Conservation (phyloP, 306 rosid species). For the Prunus persica region Prunus_persica_NCBIv2 NC_034011.1:5007501-5008000, state of each 20-base stretch:
- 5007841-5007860: slow-evolving; percentile 99
- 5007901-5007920: slow-evolving; percentile 6
- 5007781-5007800: slow-evolving; percentile 89
- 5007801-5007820: slow-evolving; percentile 99
- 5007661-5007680: slow-evolving; percentile 76
- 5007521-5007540: background rate
- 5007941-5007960: slow-evolving; percentile 90
- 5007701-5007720: slow-evolving; percentile 98
- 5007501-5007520: background rate
- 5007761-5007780: slow-evolving; percentile 86
- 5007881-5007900: slow-evolving; percentile 16
- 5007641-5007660: slow-evolving; percentile 87
- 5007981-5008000: slow-evolving; percentile 92
- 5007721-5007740: slow-evolving; percentile 98
- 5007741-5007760: slow-evolving; percentile 92
- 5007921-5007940: slow-evolving; percentile 59
- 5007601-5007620: slow-evolving; percentile 98
- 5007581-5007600: slow-evolving; percentile 99
- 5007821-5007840: slow-evolving; percentile 97
- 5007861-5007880: slow-evolving; percentile 25
- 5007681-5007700: slow-evolving; percentile 99
- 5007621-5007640: slow-evolving; percentile 91
- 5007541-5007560: slow-evolving; percentile 56
- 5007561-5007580: slow-evolving; percentile 98
- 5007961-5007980: slow-evolving; percentile 99